Base-by-base conservation (phyloP, 768 basidiomycete species). In the Amyloporia xantha region DNA sequence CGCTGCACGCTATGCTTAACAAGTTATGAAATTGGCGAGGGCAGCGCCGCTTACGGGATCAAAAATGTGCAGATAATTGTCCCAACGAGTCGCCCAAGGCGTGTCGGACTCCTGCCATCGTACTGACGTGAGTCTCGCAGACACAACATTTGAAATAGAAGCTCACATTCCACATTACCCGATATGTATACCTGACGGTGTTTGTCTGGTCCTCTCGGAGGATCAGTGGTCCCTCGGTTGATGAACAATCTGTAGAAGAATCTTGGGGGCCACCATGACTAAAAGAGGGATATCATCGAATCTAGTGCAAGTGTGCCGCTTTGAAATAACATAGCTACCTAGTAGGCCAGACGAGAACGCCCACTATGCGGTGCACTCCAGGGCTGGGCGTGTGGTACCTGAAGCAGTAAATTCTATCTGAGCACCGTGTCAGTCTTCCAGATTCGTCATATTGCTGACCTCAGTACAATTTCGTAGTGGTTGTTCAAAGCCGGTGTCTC, bases 21-120 rank as follows among this genome's bases (percentile, higher is more conserved):
- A 13, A 45, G 44, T 7, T 27, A 6, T 7, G 30, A 15, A n/a
- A 25, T 11, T 25, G 13, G 21, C 13, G 25, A 39, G 5, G 20
- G 4, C 4, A 28, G 4, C 17, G 36, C 37, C 23, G 38, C 62
- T 51, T 27, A 61, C 59, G 20, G 91, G 91, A 59, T 94, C 91
- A 56, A 92, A 89, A 45, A 95, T 86, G 58, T 92, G 91, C 17
- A 97, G 79, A 63, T 98, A 98, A 59, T 86, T 86, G 63, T 98
- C 95, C 94, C 95, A 98, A 44, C 95, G 76, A 3, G 93, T 90
- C 4, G 92, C 94, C 89, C 89, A 92, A 45, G 86, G 85, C 10
- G 87, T 90, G 52, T 83, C 79, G 23, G 91, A 94, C 77, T 83
- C 75, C 89, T 91, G 53, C 26, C 4, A 44, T 33, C 7, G 20